These are phyloP conservation scores for Laguncularia racemosa DNA, from an alignment of 345 rosid species.

Conservation along the genomic window DNA sequence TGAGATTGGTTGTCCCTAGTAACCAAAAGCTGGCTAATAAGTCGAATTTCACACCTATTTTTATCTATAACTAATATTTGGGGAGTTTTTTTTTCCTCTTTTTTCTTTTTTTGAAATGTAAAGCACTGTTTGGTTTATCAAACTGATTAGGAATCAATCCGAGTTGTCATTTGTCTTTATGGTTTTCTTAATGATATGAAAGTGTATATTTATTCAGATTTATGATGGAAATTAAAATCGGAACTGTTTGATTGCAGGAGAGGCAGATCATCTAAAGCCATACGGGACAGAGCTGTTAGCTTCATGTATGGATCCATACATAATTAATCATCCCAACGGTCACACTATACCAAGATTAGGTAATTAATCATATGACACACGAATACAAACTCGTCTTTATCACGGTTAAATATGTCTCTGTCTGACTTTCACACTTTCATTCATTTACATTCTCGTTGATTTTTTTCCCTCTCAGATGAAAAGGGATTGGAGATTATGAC, in stretches of 20 bases:
- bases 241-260: conserved; percentile 52
- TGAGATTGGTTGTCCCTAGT: too few species aligned
- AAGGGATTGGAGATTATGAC: conserved; percentile 32
- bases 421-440: background rate
- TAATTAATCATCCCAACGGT: conserved; percentile 84
- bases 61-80: too few species aligned
- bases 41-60: too few species aligned
- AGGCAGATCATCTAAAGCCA: conserved; percentile 68
- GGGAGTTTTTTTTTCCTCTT: too few species aligned
- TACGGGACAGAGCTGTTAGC: conserved; percentile 55
- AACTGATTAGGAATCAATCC: too few species aligned
- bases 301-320: conserved; percentile 41
- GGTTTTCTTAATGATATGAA: too few species aligned
- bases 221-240: background rate
- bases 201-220: too few species aligned
- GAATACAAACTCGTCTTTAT: background rate
- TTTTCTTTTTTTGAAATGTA: too few species aligned
- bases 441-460: background rate
- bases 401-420: too few species aligned
- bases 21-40: too few species aligned
- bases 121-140: too few species aligned
- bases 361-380: conserved; percentile 5
- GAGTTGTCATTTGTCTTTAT: too few species aligned
- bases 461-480: conserved; percentile 42
- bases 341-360: conserved; percentile 89